A percentile compares a stretch with the other conserved stretches of the same genome.
phyloP scores from a whole-genome alignment of 225 moss, liverwort and hornwort genomes.

The Anthoceros angustus region DNA sequence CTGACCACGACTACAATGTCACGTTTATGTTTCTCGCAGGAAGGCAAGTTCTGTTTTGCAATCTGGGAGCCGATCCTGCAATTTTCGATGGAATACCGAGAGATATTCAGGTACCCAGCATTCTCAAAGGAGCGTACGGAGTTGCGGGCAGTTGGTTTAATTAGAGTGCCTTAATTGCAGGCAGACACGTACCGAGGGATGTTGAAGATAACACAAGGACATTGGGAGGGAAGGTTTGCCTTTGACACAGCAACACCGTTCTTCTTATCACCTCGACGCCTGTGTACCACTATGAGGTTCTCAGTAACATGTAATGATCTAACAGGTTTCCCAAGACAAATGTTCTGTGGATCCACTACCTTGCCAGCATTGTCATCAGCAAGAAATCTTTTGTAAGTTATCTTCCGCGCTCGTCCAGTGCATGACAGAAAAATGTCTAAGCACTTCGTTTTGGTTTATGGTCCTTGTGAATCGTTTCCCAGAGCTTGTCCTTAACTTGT shows the following conservation, averaged over 20 bases:
- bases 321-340: conserved; percentile 85
- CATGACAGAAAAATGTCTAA: too few relatives aligned
- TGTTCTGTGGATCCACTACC: conserved; percentile 81
- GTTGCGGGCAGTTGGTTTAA: background rate
- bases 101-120: conserved; percentile 53
- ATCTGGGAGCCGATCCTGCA: conserved; percentile 70
- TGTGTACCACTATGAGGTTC: background rate
- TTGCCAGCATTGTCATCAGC: conserved; percentile 52
- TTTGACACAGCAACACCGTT: too few relatives aligned
- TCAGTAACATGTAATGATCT: background rate
- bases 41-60: conserved; percentile 70
- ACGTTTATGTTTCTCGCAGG: conserved; percentile 27
- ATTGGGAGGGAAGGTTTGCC: conserved; percentile 73
- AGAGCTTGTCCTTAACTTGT: too few relatives aligned
- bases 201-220: conserved; percentile 52
- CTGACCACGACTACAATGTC: background rate
- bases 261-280: too few relatives aligned
- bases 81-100: conserved; percentile 73
- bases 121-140: background rate
- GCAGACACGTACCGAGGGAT: conserved; percentile 79
- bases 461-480: too few relatives aligned
- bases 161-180: conserved; percentile 21
- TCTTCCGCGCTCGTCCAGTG: background rate
- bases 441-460: too few relatives aligned
- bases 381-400: conserved; percentile 63